Base-by-base conservation (phyloP, 2,329 filamentous ascomycete species). In the Stagonosporopsis tanaceti region DNA sequence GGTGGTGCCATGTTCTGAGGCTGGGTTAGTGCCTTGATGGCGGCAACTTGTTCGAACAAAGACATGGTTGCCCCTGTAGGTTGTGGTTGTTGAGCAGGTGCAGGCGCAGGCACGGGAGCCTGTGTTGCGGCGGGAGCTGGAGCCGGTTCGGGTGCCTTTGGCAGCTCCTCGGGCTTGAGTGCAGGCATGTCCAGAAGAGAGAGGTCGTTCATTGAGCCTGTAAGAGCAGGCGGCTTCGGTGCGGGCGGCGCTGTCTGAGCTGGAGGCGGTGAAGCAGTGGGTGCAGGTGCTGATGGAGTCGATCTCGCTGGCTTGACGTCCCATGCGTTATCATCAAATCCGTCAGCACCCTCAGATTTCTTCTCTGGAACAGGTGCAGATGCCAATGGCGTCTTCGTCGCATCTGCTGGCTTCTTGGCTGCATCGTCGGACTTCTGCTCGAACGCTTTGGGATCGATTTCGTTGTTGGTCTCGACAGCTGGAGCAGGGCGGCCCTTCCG, bases 311-410 rank as follows among this genome's bases (percentile, higher is more conserved):
- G 91, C 79, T 97, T 97, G 47, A 97, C 89, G 69, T 96, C 92
- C 95, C 95, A 99, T 8, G 95, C 95, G 80, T 98, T 92, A 71
- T 98, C 95, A 48, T 99, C 95, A 70, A 98, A 98, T 2, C 92
- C 92, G 57, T 82, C 80, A 39, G 77, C 76, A 35, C 39, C 54
- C n/a, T 57, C 48, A 6, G 44, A 34, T 47, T 80, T 79, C 57
- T 85, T 82, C 35, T 83, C 68, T 35, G 75, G 80, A 35, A 79
- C 74, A 35, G 86, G 80, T 8, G 76, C 77, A 55, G 79, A 75
- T 14, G 80, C 75, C 44, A 84, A 73, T 0, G 85, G 80, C 30
- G 84, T 84, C 24, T 80, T 72, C 50, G 80, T 79, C 17, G 76
- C 76, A 37, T 84, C 82, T 34, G 70, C 75, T 59, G 68, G 76